phyloP scores from a whole-genome alignment of 441 rosid genomes.

The Manihot esculenta region DNA sequence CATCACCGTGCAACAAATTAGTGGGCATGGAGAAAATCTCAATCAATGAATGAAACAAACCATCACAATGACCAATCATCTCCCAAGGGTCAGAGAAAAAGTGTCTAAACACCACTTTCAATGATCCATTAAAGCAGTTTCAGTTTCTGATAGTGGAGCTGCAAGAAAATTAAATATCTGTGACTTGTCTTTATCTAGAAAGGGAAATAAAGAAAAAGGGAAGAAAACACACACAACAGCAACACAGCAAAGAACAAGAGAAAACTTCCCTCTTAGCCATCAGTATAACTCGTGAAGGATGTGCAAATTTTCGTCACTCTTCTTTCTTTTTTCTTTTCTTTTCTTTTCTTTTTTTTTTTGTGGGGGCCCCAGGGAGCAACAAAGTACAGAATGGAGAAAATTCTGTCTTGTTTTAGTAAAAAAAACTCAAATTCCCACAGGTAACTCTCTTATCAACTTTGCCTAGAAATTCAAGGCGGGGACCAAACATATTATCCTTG shows the following conservation, averaged over 20 bases:
- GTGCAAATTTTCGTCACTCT: not conserved
- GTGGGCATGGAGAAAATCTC: constrained; percentile 34
- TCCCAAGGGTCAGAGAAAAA: not conserved
- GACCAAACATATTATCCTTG: not conserved
- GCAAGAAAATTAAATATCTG: constrained; percentile 34
- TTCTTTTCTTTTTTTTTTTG: no score
- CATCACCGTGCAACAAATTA: constrained; percentile 27
- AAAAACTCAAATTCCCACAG: not conserved
- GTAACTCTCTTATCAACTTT: not conserved
- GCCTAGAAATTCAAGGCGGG: not conserved
- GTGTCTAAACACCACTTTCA: constrained; percentile 37
- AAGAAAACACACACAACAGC: not conserved
- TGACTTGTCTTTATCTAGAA: not conserved
- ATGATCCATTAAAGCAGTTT: constrained; percentile 90
- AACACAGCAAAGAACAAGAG: not conserved
- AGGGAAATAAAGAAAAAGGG: not conserved
- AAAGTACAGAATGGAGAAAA: no score
- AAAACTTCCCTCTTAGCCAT: not conserved
- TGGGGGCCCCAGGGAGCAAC: no score
- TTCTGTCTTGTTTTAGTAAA: not conserved
- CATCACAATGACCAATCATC: constrained; percentile 24
- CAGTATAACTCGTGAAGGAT: not conserved
- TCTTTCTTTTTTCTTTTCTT: no score
- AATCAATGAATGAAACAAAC: constrained; percentile 25
- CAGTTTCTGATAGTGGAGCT: constrained; percentile 98